Evolutionary conservation across 306 rosid genomes (phyloP).

Genomic region (Carpinus fangiana): DNA sequence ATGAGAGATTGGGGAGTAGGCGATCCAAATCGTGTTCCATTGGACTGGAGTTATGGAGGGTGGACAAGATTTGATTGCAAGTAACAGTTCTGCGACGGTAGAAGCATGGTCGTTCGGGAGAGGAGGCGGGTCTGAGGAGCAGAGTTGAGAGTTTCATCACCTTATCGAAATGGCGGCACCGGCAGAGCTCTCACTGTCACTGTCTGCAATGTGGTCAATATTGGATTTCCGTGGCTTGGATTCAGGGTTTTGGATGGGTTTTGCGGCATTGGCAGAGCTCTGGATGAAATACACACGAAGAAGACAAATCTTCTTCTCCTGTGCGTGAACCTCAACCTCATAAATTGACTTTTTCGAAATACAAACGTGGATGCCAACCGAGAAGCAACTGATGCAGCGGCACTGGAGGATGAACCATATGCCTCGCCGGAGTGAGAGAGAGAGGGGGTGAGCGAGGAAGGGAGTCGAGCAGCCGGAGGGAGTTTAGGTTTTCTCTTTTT

Average conservation of each 20-base stretch:
- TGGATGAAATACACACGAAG: neutral
- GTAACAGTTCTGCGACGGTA: neutral
- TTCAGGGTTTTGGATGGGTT: neutral
- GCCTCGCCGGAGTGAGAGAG: too few species aligned
- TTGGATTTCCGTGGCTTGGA: neutral
- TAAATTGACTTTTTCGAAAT: too few species aligned
- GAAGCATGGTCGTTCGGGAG: constrained; percentile 26
- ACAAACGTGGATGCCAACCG: too few species aligned
- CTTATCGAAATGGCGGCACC: neutral
- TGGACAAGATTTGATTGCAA: constrained; percentile 33
- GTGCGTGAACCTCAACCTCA: too few species aligned
- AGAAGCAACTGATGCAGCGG: too few species aligned
- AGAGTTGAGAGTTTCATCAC: constrained; percentile 9
- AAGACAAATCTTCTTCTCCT: too few species aligned
- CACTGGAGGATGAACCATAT: too few species aligned
- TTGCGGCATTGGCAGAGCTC: neutral
- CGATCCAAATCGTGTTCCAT: constrained; percentile 17
- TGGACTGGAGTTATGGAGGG: constrained; percentile 23
- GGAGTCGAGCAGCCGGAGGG: too few species aligned
- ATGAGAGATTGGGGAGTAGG: constrained; percentile 18
- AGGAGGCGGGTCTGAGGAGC: constrained; percentile 13
- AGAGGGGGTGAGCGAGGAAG: too few species aligned
- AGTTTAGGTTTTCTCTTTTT: too few species aligned
- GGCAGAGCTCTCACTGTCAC: neutral
- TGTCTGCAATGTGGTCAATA: neutral